Percentiles rank a stretch among this genome's conserved stretches.
phyloP scores from a whole-genome alignment of 345 rosid species.

The Cardamine occulta region DNA sequence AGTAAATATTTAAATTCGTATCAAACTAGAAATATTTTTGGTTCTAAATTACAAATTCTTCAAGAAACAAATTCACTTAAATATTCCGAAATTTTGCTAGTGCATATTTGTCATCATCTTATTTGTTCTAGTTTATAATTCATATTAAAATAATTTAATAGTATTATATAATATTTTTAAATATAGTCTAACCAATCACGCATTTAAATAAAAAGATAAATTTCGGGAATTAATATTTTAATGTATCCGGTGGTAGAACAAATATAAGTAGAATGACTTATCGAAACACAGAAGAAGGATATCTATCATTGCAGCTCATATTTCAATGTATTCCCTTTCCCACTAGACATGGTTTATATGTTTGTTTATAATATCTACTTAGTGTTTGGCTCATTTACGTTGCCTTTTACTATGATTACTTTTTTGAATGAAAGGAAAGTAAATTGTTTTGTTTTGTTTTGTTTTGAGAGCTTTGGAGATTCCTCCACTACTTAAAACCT shows the following conservation, averaged over 20 bases:
- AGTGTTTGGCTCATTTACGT: constrained; percentile 37
- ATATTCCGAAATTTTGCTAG: not conserved
- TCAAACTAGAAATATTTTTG: not conserved
- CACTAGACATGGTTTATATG: constrained; percentile 38
- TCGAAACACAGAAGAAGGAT: constrained; percentile 27
- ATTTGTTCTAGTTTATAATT: not conserved
- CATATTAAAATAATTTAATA: not conserved
- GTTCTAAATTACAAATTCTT: not conserved
- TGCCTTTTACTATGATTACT: constrained; percentile 26
- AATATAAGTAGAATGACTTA: constrained; percentile 43
- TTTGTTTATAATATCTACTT: constrained; percentile 37
- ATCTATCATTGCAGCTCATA: constrained; percentile 26
- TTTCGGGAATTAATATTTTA: constrained; percentile 42
- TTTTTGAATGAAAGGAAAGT: constrained; percentile 20
- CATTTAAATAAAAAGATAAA: constrained; percentile 27
- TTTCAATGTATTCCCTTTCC: constrained; percentile 32
- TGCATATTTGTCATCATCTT: not conserved
- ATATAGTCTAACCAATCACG: not conserved
- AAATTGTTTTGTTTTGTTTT: constrained; percentile 43
- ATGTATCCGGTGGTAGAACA: constrained; percentile 44
- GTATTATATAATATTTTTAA: not conserved
- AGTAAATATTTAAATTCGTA: not conserved
- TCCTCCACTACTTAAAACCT: constrained; percentile 40
- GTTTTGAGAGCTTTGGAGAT: constrained; percentile 40
- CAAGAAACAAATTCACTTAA: not conserved